A percentile compares a stretch with the other conserved stretches of the same genome.
Conservation (phyloP, 2,329 filamentous ascomycete genomes). For the Phialophora tarda region DNA sequence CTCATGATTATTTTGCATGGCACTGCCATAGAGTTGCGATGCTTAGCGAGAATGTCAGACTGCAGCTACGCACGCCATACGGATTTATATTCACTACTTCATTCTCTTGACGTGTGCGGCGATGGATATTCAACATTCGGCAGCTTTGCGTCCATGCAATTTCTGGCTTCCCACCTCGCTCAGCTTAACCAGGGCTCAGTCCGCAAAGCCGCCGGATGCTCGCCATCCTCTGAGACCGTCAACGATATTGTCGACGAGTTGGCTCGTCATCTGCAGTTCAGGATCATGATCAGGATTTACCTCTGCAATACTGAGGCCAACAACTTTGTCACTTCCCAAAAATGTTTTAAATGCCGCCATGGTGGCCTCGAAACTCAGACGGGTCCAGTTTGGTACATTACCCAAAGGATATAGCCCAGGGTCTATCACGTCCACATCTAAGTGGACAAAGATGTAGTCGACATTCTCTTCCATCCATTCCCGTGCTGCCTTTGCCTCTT, state of each 20-base stretch:
- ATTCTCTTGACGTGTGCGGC: neutral
- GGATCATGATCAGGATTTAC: constrained; percentile 33
- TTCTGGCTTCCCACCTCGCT: neutral
- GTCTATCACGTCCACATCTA: constrained; percentile 42
- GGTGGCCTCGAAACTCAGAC: constrained; percentile 37
- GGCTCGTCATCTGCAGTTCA: constrained; percentile 20
- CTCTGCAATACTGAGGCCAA: constrained; percentile 31
- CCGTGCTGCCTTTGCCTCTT: constrained; percentile 26
- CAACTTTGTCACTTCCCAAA: constrained; percentile 36
- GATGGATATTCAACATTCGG: neutral
- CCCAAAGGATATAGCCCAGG: constrained; percentile 39
- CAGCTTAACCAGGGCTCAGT: too few relatives aligned
- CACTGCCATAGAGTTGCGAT: neutral
- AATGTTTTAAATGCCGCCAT: constrained; percentile 39
- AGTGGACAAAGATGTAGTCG: constrained; percentile 39
- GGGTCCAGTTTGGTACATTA: constrained; percentile 41
- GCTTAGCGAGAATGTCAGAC: neutral
- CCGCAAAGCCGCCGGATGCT: neutral
- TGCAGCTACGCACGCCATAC: neutral
- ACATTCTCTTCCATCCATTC: constrained; percentile 38
- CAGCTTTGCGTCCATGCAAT: neutral
- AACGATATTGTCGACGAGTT: constrained; percentile 20
- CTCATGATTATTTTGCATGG: neutral
- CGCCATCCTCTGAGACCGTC: constrained; percentile 3
- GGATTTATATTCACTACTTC: neutral